Evolutionary conservation across 2,329 filamentous ascomycete species (phyloP), one percentile per base, ranked within the genome.

Genomic region (Delphinella strobiligena): DNA sequence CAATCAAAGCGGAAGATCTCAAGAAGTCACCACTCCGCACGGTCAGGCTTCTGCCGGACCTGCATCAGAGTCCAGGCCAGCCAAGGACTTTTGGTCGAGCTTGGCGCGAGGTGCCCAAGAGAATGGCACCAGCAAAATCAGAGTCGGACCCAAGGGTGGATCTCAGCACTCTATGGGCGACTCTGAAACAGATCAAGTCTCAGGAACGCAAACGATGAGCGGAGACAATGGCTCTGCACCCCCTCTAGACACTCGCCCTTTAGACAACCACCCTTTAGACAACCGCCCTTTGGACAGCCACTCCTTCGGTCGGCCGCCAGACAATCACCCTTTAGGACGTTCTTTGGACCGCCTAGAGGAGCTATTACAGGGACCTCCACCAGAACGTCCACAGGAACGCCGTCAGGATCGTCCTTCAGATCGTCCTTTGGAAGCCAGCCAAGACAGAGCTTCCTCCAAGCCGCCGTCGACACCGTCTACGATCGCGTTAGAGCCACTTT

Each of bases 11-110:
- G n/a, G n/a, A n/a, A n/a, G n/a, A n/a, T n/a, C n/a, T n/a, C n/a
- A n/a, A n/a, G n/a, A n/a, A n/a, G n/a, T n/a, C n/a, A n/a, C n/a
- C n/a, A n/a, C 22, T 27, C 22, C 22, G 22, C 12, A 7, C 22
- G 22, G 7, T 12, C 22, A 27, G 7, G 7, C 22, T 7, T 27
- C 22, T 7, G 12, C 22, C 22, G 22, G 12, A 27, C 7, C 22
- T 7, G 7, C 22, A 7, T 27, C 22, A 27, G 7, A 27, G 7
- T 27, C 22, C 7, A 27, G 22, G 12, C 22, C n/a, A n/a, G n/a
- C 35, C 16, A 38, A 11, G 14, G 41, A 43, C 19, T 43, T 43
- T 17, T 43, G 41, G 41, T 43, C 41, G 7, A 43, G 36, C 18
- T 36, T 43, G n/a, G 36, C 37, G 11, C 15, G 37, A 10, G 32